A percentile compares a stretch with the other conserved stretches of the same genome.
phyloP scores from a whole-genome alignment of 2,329 filamentous ascomycete species.

The Lasiodiplodia sp. region DNA sequence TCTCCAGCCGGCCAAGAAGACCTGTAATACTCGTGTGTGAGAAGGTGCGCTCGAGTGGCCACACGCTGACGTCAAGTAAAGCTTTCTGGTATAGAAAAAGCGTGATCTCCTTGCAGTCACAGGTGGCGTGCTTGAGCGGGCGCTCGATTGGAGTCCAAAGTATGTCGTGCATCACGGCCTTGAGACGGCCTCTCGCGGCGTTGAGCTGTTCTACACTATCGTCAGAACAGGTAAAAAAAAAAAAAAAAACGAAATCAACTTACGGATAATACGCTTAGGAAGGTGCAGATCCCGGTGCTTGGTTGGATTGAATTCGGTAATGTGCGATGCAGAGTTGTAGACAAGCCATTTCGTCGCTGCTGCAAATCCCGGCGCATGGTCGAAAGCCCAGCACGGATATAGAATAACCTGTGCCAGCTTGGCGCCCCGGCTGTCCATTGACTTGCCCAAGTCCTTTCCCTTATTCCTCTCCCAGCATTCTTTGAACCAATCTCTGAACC shows the following conservation, averaged over 20 bases:
- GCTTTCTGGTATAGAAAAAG: not conserved
- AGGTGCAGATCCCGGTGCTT: not conserved
- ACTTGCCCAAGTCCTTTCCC: not conserved
- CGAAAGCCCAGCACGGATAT: slow-evolving; percentile 41
- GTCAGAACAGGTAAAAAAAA: too few relatives aligned
- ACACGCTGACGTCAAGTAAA: not conserved
- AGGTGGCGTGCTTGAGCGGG: not conserved
- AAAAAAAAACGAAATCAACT: not conserved
- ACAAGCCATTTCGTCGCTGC: slow-evolving; percentile 41
- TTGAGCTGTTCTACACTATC: slow-evolving; percentile 7
- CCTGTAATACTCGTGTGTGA: not conserved
- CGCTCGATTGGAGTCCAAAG: not conserved
- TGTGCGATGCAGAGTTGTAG: slow-evolving; percentile 40
- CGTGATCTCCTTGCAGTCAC: not conserved
- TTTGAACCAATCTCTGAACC: not conserved
- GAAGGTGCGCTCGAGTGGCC: not conserved
- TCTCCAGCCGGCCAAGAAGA: not conserved
- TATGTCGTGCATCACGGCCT: not conserved
- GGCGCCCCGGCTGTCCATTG: too few relatives aligned
- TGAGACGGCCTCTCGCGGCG: not conserved
- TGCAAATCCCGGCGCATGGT: slow-evolving; percentile 40
- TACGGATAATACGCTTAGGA: not conserved
- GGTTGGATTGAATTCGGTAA: slow-evolving; percentile 39
- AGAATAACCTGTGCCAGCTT: slow-evolving; percentile 30
- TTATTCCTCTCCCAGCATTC: not conserved